These are phyloP conservation scores for Starmerella etchellsii DNA, from an alignment of 805 yeast species.

Conservation along the genomic window DNA sequence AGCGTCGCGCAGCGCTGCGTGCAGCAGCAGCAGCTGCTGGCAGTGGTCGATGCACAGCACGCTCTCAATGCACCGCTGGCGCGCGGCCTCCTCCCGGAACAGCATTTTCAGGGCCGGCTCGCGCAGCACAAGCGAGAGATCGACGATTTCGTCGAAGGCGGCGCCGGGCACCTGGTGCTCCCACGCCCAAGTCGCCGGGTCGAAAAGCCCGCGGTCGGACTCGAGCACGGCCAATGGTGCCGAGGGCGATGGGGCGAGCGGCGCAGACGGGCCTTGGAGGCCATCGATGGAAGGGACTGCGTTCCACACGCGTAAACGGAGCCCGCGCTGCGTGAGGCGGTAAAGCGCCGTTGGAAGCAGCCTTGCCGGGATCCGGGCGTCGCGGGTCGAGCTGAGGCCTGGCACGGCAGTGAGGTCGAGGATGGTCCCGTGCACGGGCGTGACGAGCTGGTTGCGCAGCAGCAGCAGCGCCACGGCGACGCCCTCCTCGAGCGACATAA, in stretches of 20 bases:
- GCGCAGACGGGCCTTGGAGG: too few species aligned
- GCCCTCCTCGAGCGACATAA: constrained; percentile 30
- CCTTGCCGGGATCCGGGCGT: not conserved
- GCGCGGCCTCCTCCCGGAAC: constrained; percentile 7
- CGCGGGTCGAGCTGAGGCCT: not conserved
- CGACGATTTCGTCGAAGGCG: constrained; percentile 1
- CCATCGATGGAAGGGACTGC: not conserved
- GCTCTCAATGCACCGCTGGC: constrained; percentile 9
- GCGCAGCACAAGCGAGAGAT: constrained; percentile 2
- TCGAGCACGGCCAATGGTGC: not conserved
- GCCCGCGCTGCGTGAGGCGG: constrained; percentile 15
- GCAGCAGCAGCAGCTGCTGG: not conserved
- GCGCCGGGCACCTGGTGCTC: not conserved
- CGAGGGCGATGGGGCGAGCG: too few species aligned
- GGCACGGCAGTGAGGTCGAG: constrained; percentile 1
- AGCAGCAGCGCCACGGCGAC: constrained; percentile 13
- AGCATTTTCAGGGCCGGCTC: constrained; percentile 18
- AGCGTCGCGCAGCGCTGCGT: constrained; percentile 1
- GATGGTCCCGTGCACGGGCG: constrained; percentile 9
- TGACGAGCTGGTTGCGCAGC: constrained; percentile 27
- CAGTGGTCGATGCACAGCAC: constrained; percentile 9
- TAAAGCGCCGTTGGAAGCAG: constrained; percentile 14
- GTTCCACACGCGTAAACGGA: constrained; percentile 11
- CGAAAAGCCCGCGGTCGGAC: not conserved
- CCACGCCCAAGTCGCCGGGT: constrained; percentile 11